A percentile compares a stretch with the other conserved stretches of the same genome.
Evolutionary conservation across 352 stramenopile species (phyloP).

Genomic region (Phytopythium delawarense): DNA sequence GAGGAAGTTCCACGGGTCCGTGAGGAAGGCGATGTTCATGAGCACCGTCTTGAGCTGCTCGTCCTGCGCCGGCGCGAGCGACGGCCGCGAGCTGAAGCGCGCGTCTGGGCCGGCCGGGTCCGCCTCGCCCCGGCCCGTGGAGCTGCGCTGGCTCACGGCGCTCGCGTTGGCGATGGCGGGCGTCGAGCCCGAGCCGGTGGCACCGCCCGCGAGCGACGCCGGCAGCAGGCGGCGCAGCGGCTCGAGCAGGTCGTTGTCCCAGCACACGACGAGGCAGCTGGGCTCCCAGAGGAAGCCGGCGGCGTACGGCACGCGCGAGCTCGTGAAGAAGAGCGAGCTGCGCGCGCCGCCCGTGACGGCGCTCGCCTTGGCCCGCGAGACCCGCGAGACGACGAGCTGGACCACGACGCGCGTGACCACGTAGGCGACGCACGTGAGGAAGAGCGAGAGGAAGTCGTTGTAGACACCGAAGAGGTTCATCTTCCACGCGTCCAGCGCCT

Average conservation of each 20-base stretch:
- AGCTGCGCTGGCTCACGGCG: background rate
- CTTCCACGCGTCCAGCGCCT: slow-evolving; percentile 53
- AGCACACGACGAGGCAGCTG: slow-evolving; percentile 48
- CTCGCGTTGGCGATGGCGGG: background rate
- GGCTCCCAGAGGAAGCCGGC: slow-evolving; percentile 47
- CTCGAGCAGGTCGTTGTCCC: slow-evolving; percentile 40
- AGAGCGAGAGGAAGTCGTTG: slow-evolving; percentile 41
- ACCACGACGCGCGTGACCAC: slow-evolving; percentile 20
- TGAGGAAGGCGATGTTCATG: slow-evolving; percentile 58
- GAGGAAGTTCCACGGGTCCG: slow-evolving; percentile 48
- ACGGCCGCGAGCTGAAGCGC: slow-evolving; percentile 6
- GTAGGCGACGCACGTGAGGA: slow-evolving; percentile 36
- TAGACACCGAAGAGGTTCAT: slow-evolving; percentile 54
- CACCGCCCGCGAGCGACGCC: background rate
- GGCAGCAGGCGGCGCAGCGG: slow-evolving; percentile 24
- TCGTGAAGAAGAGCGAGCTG: slow-evolving; percentile 39
- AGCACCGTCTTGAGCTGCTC: slow-evolving; percentile 35
- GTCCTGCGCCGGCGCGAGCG: slow-evolving; percentile 3
- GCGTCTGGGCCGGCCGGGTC: background rate
- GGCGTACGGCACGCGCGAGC: slow-evolving; percentile 37
- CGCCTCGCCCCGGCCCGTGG: background rate
- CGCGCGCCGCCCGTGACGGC: slow-evolving; percentile 1
- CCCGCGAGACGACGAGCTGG: slow-evolving; percentile 18
- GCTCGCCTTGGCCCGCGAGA: slow-evolving; percentile 16
- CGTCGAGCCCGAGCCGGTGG: background rate